A percentile compares a stretch with the other conserved stretches of the same genome.
Evolutionary conservation across 176 grass and related monocot species (phyloP).

Genomic region (Carex cristatella): DNA sequence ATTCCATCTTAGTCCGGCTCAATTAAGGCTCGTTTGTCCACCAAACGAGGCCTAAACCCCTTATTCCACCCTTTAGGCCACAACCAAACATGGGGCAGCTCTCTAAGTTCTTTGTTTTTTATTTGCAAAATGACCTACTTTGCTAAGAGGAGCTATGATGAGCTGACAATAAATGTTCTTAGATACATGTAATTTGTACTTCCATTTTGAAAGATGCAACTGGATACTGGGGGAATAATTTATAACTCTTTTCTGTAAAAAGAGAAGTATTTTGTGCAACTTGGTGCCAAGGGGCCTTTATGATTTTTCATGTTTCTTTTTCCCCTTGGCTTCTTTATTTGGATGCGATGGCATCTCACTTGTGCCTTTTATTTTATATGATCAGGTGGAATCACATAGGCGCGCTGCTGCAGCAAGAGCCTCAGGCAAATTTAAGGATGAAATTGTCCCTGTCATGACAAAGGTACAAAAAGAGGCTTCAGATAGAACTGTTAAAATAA

Average conservation of each 20-base stretch:
- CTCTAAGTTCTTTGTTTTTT: neutral
- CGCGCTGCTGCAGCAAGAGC: constrained; percentile 76
- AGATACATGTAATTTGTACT: neutral
- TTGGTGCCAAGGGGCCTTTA: neutral
- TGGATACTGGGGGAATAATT: neutral
- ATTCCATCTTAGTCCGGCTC: too few species aligned
- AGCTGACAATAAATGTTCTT: neutral
- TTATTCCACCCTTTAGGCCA: too few species aligned
- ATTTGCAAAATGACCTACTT: neutral
- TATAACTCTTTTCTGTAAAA: neutral
- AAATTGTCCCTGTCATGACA: constrained; percentile 82
- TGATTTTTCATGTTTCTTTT: neutral
- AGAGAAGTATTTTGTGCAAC: neutral
- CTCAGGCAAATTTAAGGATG: constrained; percentile 95
- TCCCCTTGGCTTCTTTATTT: neutral
- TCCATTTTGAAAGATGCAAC: neutral
- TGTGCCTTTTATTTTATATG: neutral
- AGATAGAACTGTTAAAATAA: neutral
- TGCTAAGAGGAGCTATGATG: neutral
- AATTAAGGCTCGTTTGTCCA: too few species aligned
- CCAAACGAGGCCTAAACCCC: too few species aligned
- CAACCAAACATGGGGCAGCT: too few species aligned
- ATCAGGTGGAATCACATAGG: constrained; percentile 80
- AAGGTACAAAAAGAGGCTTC: constrained; percentile 39
- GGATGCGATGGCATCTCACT: neutral